Conservation (phyloP, 495 filamentous ascomycete species). For the Stereocaulon alpinum region DNA sequence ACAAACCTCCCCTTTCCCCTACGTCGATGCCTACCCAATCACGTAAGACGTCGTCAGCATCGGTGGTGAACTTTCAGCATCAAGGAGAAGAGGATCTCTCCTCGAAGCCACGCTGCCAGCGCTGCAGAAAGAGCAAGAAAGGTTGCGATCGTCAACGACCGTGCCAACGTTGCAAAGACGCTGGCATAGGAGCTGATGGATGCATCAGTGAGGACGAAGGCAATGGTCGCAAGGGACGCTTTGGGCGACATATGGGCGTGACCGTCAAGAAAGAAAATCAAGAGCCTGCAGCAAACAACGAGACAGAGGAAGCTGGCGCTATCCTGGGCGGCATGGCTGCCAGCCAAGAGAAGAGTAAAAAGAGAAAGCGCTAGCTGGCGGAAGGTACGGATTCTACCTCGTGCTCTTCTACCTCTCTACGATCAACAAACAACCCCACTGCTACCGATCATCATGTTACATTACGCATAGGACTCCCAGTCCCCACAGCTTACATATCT, state of each 20-base stretch:
- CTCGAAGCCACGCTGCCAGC: constrained; percentile 92
- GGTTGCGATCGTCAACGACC: constrained; percentile 94
- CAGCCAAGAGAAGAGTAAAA: constrained; percentile 54
- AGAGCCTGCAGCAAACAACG: constrained; percentile 23
- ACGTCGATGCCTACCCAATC: constrained; percentile 53
- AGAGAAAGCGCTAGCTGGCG: constrained; percentile 52
- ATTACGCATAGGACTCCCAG: neutral
- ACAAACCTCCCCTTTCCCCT: constrained; percentile 57
- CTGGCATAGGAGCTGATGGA: constrained; percentile 79
- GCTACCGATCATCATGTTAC: too few relatives aligned
- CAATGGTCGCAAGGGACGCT: constrained; percentile 92
- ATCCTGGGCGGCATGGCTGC: constrained; percentile 25
- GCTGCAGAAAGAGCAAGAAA: constrained; percentile 98
- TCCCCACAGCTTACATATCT: neutral
- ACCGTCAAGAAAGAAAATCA: constrained; percentile 60
- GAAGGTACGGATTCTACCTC: neutral
- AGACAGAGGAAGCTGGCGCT: constrained; percentile 28
- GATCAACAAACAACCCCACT: neutral
- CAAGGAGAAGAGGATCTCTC: constrained; percentile 83
- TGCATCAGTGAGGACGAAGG: constrained; percentile 96
- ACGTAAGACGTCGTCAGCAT: constrained; percentile 69
- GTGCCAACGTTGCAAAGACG: constrained; percentile 90
- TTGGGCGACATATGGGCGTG: constrained; percentile 94
- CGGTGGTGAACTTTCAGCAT: constrained; percentile 56
- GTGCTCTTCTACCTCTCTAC: neutral